Evolutionary conservation across 2,329 filamentous ascomycete species (phyloP), one percentile per base, ranked within the genome.

Genomic region (Aspergillus aculeatinus): DNA sequence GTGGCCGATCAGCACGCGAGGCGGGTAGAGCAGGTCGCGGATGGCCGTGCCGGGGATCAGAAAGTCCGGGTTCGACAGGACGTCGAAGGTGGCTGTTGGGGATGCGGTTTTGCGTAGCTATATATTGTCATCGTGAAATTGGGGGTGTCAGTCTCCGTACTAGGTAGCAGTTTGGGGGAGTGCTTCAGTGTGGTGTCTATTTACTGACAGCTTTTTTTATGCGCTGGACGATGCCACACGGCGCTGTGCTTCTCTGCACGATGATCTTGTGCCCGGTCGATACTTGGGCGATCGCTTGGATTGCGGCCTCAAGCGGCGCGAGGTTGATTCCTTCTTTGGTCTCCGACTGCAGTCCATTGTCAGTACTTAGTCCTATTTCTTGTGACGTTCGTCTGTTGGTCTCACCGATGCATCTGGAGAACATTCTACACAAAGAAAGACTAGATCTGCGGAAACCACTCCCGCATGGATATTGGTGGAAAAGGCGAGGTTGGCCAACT

Each of bases 31-130:
- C 11, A 64, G 59, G 39, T 63, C 59, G 5, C 48, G 31, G 27
- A 67, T 27, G 7, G 61, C 60, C 4, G 58, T 57, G 12, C 63
- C 63, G n/a, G 62, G 62, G 39, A 66, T 48, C 3, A 66, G 48
- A 16, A 67, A 66, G 35, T 63, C 59, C 29, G 67, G 67, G 42
- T 63, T 68, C n/a, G 67, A 60, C 5, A 68, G 58, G 7, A 68
- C 49, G 25, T 67, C 66, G 51, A 66, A 66, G 1, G 64, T 57
- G 10, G 64, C 57, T 2, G 56, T 54, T 19, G 66, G 65, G 2
- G 62, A 64, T 19, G 64, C 57, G 16, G 52, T 63, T 27, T 59
- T 39, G 48, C 59, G 60, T 25, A 65, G 23, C 61, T 67, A 27
- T 67, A 27, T 12, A 5, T 57, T 16, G 27, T 29, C 23, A 9